Conservation (phyloP, 1,139 yeast genomes). For the Lodderomyces parapsilosis region DNA sequence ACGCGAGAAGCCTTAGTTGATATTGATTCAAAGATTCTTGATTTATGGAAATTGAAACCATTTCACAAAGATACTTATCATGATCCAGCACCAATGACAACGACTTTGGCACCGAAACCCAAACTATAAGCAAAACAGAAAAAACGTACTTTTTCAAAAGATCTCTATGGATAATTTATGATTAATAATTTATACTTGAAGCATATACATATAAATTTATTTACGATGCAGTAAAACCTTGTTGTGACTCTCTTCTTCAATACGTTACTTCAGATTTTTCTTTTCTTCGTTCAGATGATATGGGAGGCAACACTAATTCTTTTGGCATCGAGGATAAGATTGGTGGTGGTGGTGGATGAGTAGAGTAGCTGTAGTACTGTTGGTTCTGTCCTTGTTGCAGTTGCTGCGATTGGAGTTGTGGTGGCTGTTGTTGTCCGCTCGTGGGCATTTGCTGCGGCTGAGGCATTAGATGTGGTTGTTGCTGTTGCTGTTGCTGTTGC, state of each 20-base stretch:
- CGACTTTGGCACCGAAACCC: neutral
- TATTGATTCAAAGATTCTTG: slow-evolving; percentile 19
- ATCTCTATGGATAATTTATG: neutral
- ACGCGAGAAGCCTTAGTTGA: neutral
- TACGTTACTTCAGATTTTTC: slow-evolving; percentile 3
- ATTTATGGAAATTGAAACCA: slow-evolving; percentile 26
- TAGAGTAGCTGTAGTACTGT: slow-evolving; percentile 11
- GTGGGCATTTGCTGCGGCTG: neutral
- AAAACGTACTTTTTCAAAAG: neutral
- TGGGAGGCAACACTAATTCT: slow-evolving; percentile 15
- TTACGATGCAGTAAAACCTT: too few species aligned
- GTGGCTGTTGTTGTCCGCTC: slow-evolving; percentile 6
- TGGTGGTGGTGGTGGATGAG: slow-evolving; percentile 17
- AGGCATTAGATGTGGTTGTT: slow-evolving; percentile 3
- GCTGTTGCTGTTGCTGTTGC: neutral
- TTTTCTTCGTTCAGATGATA: slow-evolving; percentile 11
- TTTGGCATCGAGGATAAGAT: slow-evolving; percentile 9
- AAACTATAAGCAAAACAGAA: neutral
- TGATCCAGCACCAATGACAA: slow-evolving; percentile 11
- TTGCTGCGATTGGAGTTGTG: slow-evolving; percentile 2
- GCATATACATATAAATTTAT: slow-evolving; percentile 5
- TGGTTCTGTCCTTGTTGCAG: slow-evolving; percentile 4
- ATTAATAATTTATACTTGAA: too few species aligned
- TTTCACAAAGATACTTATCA: slow-evolving; percentile 23
- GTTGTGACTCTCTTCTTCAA: neutral